A percentile compares a stretch with the other conserved stretches of the same genome.
phyloP scores from a whole-genome alignment of 1,139 yeast genomes.

The Candida pseudocylindracea region DNA sequence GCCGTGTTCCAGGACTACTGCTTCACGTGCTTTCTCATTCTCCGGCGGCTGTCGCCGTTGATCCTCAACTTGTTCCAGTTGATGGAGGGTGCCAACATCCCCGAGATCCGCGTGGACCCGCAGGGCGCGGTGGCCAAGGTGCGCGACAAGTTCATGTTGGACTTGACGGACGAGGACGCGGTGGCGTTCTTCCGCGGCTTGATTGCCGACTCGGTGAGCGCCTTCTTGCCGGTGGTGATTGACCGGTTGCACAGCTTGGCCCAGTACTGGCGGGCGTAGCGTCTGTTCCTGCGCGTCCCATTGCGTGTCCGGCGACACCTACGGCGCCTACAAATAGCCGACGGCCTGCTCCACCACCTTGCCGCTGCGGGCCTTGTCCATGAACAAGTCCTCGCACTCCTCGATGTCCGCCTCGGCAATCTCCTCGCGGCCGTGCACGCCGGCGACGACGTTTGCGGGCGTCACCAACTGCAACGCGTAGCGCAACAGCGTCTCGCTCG shows the following conservation, averaged over 20 bases:
- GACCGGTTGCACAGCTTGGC: slow-evolving; percentile 90
- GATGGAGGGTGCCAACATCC: slow-evolving; percentile 88
- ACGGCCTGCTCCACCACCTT: slow-evolving; percentile 38
- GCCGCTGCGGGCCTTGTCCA: slow-evolving; percentile 79
- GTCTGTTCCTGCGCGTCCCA: too few relatives aligned
- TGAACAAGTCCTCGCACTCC: slow-evolving; percentile 66
- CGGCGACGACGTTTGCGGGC: slow-evolving; percentile 73
- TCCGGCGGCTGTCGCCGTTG: slow-evolving; percentile 74
- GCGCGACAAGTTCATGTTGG: slow-evolving; percentile 82
- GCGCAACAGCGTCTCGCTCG: slow-evolving; percentile 60
- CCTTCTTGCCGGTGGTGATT: slow-evolving; percentile 82
- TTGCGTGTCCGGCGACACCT: too few relatives aligned
- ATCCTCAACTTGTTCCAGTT: slow-evolving; percentile 78
- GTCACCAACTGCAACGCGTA: slow-evolving; percentile 80
- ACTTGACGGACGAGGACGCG: slow-evolving; percentile 90
- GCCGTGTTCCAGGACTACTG: slow-evolving; percentile 79
- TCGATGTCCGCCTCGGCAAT: slow-evolving; percentile 54
- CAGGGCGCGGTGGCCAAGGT: slow-evolving; percentile 70
- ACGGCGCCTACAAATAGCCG: slow-evolving; percentile 19
- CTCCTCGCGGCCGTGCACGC: slow-evolving; percentile 49
- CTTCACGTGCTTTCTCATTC: slow-evolving; percentile 79
- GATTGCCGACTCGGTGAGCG: slow-evolving; percentile 85
- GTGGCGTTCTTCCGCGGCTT: slow-evolving; percentile 82
- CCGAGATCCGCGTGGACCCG: slow-evolving; percentile 60
- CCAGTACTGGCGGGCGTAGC: slow-evolving; percentile 87